A percentile compares a stretch with the other conserved stretches of the same genome.
Evolutionary conservation across 2,329 filamentous ascomycete species (phyloP).

Genomic region (Podosphaera leucotricha): DNA sequence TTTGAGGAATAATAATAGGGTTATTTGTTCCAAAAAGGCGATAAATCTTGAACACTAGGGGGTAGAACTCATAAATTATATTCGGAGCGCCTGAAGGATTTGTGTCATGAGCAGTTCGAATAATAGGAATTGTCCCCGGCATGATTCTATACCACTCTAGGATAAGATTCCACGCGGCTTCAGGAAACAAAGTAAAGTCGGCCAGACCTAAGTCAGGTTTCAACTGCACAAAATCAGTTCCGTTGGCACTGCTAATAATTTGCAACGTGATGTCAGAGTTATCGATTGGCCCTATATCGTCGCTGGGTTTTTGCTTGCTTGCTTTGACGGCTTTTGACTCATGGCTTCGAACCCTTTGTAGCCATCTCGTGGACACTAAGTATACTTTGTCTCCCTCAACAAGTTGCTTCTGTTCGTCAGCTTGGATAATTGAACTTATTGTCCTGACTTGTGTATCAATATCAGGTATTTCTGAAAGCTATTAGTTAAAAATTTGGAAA

Average conservation of each 20-base stretch:
- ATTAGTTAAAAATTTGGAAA: neutral
- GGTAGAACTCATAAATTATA: slow-evolving; percentile 61
- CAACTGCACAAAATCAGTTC: slow-evolving; percentile 44
- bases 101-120: slow-evolving; percentile 57
- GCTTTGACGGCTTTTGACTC: slow-evolving; percentile 32
- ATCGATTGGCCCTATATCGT: slow-evolving; percentile 51
- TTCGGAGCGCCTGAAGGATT: slow-evolving; percentile 33
- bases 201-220: slow-evolving; percentile 43
- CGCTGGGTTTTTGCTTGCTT: slow-evolving; percentile 35
- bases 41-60: slow-evolving; percentile 64
- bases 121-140: slow-evolving; percentile 44
- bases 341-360: slow-evolving; percentile 46
- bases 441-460: slow-evolving; percentile 51
- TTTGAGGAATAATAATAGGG: slow-evolving; percentile 30
- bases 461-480: slow-evolving; percentile 17
- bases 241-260: slow-evolving; percentile 25
- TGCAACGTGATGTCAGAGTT: slow-evolving; percentile 61
- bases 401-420: slow-evolving; percentile 23
- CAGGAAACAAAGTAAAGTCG: slow-evolving; percentile 54
- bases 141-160: slow-evolving; percentile 62
- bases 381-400: slow-evolving; percentile 53
- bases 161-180: slow-evolving; percentile 61
- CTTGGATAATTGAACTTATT: slow-evolving; percentile 37
- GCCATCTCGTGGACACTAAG: slow-evolving; percentile 59
- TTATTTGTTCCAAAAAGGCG: slow-evolving; percentile 44